Percentiles rank a stretch among this genome's conserved stretches.
Evolutionary conservation across 1,284 basidiomycete genomes (phyloP).

Genomic region (Cutaneotrichosporon sp.): DNA sequence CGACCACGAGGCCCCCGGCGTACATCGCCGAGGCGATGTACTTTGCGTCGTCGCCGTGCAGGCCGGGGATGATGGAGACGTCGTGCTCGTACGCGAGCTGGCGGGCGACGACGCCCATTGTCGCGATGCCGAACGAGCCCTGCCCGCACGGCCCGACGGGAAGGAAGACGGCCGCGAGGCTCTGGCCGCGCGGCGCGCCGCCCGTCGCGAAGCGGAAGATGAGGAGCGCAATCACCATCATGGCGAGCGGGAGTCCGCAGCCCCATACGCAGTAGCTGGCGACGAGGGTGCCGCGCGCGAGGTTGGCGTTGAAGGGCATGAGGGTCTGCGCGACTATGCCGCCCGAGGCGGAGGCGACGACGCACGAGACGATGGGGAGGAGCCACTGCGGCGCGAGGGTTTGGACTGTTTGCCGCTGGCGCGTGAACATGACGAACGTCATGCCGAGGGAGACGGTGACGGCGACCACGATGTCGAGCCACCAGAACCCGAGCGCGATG

Average conservation of each 20-base stretch:
- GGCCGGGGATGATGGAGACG: constrained; percentile 35
- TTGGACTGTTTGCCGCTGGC: constrained; percentile 63
- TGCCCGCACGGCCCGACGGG: constrained; percentile 63
- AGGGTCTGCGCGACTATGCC: constrained; percentile 62
- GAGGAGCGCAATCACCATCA: constrained; percentile 63
- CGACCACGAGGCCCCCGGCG: constrained; percentile 39
- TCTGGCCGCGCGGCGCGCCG: constrained; percentile 54
- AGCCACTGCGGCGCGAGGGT: constrained; percentile 66
- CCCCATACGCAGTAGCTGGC: constrained; percentile 57
- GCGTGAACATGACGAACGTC: constrained; percentile 66
- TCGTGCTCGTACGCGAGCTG: constrained; percentile 55
- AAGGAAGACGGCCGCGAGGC: constrained; percentile 64
- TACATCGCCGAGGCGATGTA: constrained; percentile 55
- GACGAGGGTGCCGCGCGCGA: constrained; percentile 62
- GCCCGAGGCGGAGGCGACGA: constrained; percentile 69
- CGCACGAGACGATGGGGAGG: constrained; percentile 69
- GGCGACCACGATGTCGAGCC: constrained; percentile 65
- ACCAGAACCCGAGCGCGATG: constrained; percentile 72
- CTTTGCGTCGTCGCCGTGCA: constrained; percentile 39
- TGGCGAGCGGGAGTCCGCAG: constrained; percentile 56
- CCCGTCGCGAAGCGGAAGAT: constrained; percentile 56
- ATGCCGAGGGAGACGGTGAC: constrained; percentile 65
- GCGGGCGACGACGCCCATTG: constrained; percentile 58
- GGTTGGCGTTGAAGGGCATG: constrained; percentile 54
- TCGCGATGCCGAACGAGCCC: constrained; percentile 62